phyloP scores from a whole-genome alignment of 345 rosid genomes.

The Litchi chinensis region DNA sequence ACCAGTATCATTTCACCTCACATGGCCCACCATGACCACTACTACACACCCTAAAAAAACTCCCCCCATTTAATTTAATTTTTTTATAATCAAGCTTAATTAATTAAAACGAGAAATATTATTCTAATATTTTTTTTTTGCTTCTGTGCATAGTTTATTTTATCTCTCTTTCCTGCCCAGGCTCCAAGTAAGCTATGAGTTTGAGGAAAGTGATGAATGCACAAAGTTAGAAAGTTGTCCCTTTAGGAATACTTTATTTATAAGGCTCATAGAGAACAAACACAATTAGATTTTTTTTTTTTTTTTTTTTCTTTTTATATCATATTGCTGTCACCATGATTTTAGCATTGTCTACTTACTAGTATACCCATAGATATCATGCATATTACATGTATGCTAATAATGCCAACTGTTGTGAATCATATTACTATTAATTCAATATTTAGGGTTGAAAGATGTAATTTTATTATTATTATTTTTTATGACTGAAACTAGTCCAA shows the following conservation, averaged over 20 bases:
- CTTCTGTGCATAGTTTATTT: not conserved
- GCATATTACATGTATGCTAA: not conserved
- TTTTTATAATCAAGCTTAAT: not conserved
- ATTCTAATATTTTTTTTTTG: not conserved
- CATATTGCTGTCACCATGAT: not conserved
- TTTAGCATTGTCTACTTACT: not conserved
- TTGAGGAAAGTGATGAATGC: not conserved
- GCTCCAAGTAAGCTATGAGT: not conserved
- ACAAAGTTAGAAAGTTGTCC: not conserved
- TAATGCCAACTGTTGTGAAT: not conserved
- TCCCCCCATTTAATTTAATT: not conserved
- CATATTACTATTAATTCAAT: too few species aligned
- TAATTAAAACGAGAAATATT: not conserved
- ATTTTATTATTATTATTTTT: too few species aligned
- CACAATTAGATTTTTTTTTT: too few species aligned
- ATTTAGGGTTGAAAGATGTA: too few species aligned
- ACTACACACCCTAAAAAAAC: not conserved
- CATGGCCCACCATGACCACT: constrained; percentile 19
- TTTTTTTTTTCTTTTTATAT: not conserved
- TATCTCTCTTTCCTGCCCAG: not conserved
- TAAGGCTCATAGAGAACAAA: constrained; percentile 1
- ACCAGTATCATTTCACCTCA: constrained; percentile 17
- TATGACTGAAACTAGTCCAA: too few species aligned
- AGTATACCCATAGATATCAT: not conserved
- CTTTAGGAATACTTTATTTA: not conserved